Evolutionary conservation across 2,329 filamentous ascomycete species (phyloP).

Genomic region (Arthrobotrys conoides): DNA sequence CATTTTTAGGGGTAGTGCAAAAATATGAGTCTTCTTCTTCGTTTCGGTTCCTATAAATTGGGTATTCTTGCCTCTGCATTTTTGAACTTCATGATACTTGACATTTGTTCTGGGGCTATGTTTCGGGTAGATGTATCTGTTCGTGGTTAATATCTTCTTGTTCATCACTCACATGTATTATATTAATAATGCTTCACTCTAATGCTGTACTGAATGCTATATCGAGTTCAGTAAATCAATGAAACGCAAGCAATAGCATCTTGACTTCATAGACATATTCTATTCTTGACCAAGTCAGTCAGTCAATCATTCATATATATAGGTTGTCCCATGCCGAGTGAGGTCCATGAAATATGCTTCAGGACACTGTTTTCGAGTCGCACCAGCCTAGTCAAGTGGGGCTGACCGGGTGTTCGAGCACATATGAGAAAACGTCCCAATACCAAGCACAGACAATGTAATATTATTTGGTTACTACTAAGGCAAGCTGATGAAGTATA

Average conservation of each 20-base stretch:
- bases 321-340: background rate
- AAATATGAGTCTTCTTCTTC: background rate
- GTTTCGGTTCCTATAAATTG: background rate
- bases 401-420: background rate
- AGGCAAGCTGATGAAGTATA: conserved; percentile 48
- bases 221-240: background rate
- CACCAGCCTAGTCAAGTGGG: background rate
- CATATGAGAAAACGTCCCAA: background rate
- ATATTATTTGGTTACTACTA: conserved; percentile 46
- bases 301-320: too few species aligned
- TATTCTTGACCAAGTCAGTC: background rate
- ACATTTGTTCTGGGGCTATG: too few species aligned
- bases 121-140: conserved; percentile 10
- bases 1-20: background rate
- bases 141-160: background rate
- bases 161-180: background rate
- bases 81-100: too few species aligned
- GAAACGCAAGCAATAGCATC: background rate
- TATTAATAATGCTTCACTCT: background rate
- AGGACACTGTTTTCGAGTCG: background rate
- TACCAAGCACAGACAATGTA: conserved; percentile 23
- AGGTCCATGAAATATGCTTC: background rate
- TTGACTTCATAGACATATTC: background rate
- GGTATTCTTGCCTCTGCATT: background rate
- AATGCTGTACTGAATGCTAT: background rate